Percentiles rank a stretch among this genome's conserved stretches.
Conservation (phyloP, 371 early-diverging fungal genomes). For the Capniomyces stellatus region DNA sequence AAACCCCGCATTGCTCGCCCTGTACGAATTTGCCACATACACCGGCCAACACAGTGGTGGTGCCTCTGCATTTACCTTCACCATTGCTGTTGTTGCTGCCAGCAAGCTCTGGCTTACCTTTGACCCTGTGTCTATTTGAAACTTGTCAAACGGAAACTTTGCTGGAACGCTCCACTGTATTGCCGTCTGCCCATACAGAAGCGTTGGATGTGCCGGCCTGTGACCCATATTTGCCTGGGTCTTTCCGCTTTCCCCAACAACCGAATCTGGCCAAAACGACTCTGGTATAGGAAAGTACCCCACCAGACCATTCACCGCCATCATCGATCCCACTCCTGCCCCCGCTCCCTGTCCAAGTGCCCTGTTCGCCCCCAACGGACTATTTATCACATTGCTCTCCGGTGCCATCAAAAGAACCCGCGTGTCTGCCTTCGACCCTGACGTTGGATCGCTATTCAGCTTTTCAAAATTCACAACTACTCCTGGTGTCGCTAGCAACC, state of each 20-base stretch:
- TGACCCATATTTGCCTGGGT: slow-evolving; percentile 8
- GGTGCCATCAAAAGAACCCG: slow-evolving; percentile 15
- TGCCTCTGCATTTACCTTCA: slow-evolving; percentile 13
- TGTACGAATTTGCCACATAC: slow-evolving; percentile 35
- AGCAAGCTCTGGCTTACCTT: slow-evolving; percentile 31
- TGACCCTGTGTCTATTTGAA: slow-evolving; percentile 30
- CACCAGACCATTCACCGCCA: slow-evolving; percentile 17
- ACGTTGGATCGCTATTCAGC: slow-evolving; percentile 24
- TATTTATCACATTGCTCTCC: slow-evolving; percentile 8
- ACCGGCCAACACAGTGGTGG: slow-evolving; percentile 26
- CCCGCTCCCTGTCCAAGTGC: slow-evolving; percentile 4
- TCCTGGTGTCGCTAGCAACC: slow-evolving; percentile 29
- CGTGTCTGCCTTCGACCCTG: slow-evolving; percentile 13
- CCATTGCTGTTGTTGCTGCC: slow-evolving; percentile 18
- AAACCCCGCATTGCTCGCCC: slow-evolving; percentile 31
- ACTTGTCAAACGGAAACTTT: slow-evolving; percentile 49
- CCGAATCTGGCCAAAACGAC: slow-evolving; percentile 37
- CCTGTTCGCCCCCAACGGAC: slow-evolving; percentile 11
- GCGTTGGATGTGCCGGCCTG: slow-evolving; percentile 36
- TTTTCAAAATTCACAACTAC: slow-evolving; percentile 38
- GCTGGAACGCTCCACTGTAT: slow-evolving; percentile 33
- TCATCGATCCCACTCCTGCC: background rate
- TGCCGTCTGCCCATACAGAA: slow-evolving; percentile 29
- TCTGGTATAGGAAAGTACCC: slow-evolving; percentile 56
- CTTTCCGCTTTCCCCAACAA: background rate